Base-by-base conservation (phyloP, 192 early-diverging fungal species). In the Phycomyces nitens region DNA sequence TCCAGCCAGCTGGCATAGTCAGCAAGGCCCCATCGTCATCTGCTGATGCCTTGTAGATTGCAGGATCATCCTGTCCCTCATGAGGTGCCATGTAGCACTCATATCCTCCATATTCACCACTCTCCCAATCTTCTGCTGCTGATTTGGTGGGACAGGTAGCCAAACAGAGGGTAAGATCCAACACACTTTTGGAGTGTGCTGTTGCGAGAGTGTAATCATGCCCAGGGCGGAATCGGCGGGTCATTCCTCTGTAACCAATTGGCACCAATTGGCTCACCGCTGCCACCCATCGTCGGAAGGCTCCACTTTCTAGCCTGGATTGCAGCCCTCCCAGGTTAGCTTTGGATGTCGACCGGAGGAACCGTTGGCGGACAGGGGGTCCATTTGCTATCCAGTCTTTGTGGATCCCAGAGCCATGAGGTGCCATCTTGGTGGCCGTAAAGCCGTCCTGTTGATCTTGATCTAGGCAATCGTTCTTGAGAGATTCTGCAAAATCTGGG, bases 191-290 rank as follows among this genome's bases (percentile, higher is more conserved):
- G 39, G 70, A 69, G 41, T 74, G 71, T 10, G 78, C 72, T 6
- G 85, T 81, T 11, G 84, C 90, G n/a, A 92, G 76, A 18, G 90
- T 88, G 70, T 88, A 92, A 64, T 92, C 90, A 44, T 90, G 77
- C 18, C 90, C 90, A 1, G 86, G 80, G 15, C 90, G 80, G 82
- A 92, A 92, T 9, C 90, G 79, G 27, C 90, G 83, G 0, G 79
- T 83, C 34, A 72, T 58, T n/a, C 79, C 75, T 23, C 88, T 78
- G 24, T 60, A 59, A 4, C 62, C 63, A 0, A 43, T 53, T 11
- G 79, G 64, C 0, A 66, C 56, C 11, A 88, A 67, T 7, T 76
- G 73, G 0, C 84, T 83, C 26, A 89, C 49, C 23, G 72, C 22
- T 38, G 64, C 43, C 47, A 90, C 72, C 79, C 81, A 85, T 43